Evolutionary conservation across 306 rosid species (phyloP).

Genomic region (Begonia fuchsioides): DNA sequence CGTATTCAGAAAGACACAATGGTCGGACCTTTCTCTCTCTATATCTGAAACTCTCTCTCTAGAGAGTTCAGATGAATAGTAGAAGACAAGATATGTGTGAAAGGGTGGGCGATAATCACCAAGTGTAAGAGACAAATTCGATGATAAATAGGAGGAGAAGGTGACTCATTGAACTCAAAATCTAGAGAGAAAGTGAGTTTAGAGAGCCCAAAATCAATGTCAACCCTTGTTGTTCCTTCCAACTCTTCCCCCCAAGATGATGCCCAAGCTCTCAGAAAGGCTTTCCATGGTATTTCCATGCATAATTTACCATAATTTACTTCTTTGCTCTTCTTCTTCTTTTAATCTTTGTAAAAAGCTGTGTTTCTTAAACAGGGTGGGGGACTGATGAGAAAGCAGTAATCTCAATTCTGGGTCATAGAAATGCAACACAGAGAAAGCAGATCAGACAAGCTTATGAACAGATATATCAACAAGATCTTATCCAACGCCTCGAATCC

Average conservation of each 20-base stretch:
- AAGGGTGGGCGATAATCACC: too few relatives aligned
- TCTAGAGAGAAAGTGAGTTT: too few relatives aligned
- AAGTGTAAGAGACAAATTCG: too few relatives aligned
- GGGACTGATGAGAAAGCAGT: slow-evolving; percentile 34
- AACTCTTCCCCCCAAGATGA: slow-evolving; percentile 31
- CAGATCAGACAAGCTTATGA: slow-evolving; percentile 32
- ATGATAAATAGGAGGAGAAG: too few relatives aligned
- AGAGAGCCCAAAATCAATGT: slow-evolving; percentile 10
- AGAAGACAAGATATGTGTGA: too few relatives aligned
- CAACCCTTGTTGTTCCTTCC: slow-evolving; percentile 18
- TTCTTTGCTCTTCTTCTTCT: not conserved
- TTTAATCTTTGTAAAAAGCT: not conserved
- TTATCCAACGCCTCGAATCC: slow-evolving; percentile 32
- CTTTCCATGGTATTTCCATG: slow-evolving; percentile 28
- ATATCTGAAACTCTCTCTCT: too few relatives aligned
- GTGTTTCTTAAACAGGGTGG: slow-evolving; percentile 17
- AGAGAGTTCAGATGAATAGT: too few relatives aligned
- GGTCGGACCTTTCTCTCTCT: too few relatives aligned
- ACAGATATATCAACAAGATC: slow-evolving; percentile 33
- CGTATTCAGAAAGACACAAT: too few relatives aligned
- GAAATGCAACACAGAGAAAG: slow-evolving; percentile 35
- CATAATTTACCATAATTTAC: not conserved
- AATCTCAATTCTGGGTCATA: slow-evolving; percentile 28
- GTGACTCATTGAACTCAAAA: too few relatives aligned
- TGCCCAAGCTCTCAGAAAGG: slow-evolving; percentile 33